phyloP scores from a whole-genome alignment of 495 filamentous ascomycete species.

The Pyrenula massariospora region DNA sequence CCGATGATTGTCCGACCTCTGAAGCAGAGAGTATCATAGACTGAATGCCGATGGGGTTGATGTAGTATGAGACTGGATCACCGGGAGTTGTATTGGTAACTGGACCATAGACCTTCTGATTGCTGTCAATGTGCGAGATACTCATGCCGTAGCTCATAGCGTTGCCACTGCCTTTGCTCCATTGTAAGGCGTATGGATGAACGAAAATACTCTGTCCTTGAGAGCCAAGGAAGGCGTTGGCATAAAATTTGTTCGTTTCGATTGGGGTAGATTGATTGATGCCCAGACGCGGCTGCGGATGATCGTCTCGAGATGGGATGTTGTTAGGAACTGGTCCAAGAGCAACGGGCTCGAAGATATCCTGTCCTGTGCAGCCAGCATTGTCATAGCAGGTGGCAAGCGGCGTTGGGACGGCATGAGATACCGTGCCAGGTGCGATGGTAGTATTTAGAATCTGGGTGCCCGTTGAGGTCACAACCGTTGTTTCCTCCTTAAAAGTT shows the following conservation, averaged over 20 bases:
- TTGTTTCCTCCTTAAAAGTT: conserved; percentile 18
- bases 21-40: conserved; percentile 66
- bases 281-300: conserved; percentile 34
- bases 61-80: conserved; percentile 55
- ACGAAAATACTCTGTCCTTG: conserved; percentile 65
- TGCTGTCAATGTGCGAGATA: conserved; percentile 57
- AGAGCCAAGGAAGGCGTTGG: conserved; percentile 70
- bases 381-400: not conserved
- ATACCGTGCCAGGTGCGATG: not conserved
- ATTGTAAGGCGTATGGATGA: conserved; percentile 74
- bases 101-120: conserved; percentile 52
- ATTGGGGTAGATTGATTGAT: conserved; percentile 43
- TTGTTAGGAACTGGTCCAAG: conserved; percentile 42
- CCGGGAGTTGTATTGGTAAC: conserved; percentile 32
- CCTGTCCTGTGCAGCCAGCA: conserved; percentile 10
- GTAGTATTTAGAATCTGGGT: not conserved
- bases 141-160: conserved; percentile 64
- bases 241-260: conserved; percentile 87
- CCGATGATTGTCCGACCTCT: conserved; percentile 51
- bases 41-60: conserved; percentile 74
- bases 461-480: not conserved
- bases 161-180: conserved; percentile 58
- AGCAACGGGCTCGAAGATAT: conserved; percentile 48
- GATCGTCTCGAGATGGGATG: conserved; percentile 38
- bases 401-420: not conserved